Evolutionary conservation across 2,329 filamentous ascomycete genomes (phyloP).

Genomic region (Hypoxylon sp.): DNA sequence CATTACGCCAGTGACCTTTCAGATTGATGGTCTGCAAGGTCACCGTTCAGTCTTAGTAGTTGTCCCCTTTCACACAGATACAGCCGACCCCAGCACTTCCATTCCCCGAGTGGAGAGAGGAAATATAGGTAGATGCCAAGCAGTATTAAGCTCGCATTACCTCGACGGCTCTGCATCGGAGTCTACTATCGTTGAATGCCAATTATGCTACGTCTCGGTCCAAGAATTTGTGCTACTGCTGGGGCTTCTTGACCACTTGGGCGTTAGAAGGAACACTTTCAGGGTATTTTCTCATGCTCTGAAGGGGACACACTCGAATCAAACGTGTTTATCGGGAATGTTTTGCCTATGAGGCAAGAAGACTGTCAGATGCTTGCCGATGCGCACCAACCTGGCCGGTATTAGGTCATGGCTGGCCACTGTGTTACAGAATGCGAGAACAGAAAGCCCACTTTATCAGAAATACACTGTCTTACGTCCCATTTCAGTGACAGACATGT

Average conservation of each 20-base stretch:
- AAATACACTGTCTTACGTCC: constrained; percentile 7
- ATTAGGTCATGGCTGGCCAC: constrained; percentile 8
- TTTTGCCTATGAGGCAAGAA: not conserved
- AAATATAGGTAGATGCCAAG: not conserved
- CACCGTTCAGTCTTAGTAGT: not conserved
- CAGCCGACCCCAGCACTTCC: not conserved
- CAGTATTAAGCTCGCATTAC: not conserved
- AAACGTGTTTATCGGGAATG: not conserved
- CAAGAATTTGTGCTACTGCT: not conserved
- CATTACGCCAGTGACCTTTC: not conserved
- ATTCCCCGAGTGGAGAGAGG: not conserved
- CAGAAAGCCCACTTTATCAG: constrained; percentile 17
- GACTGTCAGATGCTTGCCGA: not conserved
- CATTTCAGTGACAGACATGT: constrained; percentile 9
- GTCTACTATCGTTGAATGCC: not conserved
- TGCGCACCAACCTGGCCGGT: constrained; percentile 1
- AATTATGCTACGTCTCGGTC: not conserved
- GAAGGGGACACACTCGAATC: not conserved
- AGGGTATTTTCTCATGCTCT: not conserved
- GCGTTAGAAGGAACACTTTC: not conserved
- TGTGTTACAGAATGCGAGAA: constrained; percentile 14
- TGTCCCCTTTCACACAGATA: not conserved
- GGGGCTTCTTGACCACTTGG: not conserved
- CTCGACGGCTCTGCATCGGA: not conserved
- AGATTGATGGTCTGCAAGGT: constrained; percentile 1